Percentiles rank a stretch among this genome's conserved stretches.
Conservation (phyloP, 164 flowering plant species). For the Piper betle region DNA sequence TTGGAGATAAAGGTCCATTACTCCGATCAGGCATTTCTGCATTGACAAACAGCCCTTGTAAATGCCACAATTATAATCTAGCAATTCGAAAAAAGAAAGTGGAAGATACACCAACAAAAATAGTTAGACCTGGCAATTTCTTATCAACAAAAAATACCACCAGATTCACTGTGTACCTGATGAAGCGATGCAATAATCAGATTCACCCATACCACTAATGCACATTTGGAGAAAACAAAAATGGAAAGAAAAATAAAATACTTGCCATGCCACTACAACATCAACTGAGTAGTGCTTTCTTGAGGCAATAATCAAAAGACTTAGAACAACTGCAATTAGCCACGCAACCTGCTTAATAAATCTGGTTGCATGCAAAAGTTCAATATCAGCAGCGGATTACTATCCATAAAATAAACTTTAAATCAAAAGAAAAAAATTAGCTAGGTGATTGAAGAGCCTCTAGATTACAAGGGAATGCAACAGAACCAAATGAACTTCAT, state of each 20-base stretch:
- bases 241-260: background rate
- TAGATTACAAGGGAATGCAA: too few species aligned
- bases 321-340: conserved; percentile 57
- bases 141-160: conserved; percentile 80
- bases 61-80: background rate
- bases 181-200: conserved; percentile 1
- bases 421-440: too few species aligned
- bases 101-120: background rate
- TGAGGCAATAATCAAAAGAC: conserved; percentile 86
- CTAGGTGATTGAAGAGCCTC: too few species aligned
- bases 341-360: conserved; percentile 69
- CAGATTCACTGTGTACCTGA: conserved; percentile 91
- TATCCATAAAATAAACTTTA: background rate
- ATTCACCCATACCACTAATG: background rate
- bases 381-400: background rate
- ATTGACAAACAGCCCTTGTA: conserved; percentile 4
- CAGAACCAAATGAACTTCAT: too few species aligned
- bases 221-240: background rate
- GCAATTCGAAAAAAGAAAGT: background rate
- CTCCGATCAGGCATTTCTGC: conserved; percentile 82
- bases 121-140: conserved; percentile 52
- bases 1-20: conserved; percentile 22
- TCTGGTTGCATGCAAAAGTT: conserved; percentile 19
- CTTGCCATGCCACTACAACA: conserved; percentile 53
- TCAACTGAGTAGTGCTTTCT: conserved; percentile 78